phyloP scores from a whole-genome alignment of 1,284 basidiomycete species.

The Tilletia indica region DNA sequence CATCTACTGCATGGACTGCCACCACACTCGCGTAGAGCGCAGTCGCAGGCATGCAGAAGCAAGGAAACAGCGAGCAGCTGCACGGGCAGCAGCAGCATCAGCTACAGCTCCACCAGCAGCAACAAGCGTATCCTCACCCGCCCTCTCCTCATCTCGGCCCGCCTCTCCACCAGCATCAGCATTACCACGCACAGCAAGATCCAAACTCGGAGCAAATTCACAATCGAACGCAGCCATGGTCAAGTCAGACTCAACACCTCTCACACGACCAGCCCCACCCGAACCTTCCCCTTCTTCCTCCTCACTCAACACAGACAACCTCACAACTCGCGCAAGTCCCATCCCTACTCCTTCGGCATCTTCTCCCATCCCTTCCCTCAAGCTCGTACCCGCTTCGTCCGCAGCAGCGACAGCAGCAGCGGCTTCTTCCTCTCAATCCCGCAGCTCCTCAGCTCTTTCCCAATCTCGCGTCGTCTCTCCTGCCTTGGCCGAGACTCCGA shows the following conservation, averaged over 20 bases:
- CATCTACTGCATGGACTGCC: conserved; percentile 97
- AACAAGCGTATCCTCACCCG: not conserved
- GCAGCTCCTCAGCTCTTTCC: not conserved
- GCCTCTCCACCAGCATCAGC: not conserved
- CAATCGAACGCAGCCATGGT: not conserved
- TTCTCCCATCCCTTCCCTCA: conserved; percentile 1
- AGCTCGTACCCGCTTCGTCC: not conserved
- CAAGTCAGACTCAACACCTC: not conserved
- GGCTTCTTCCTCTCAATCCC: not conserved
- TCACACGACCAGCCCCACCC: not conserved
- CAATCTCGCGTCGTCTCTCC: not conserved
- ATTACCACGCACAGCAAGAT: not conserved
- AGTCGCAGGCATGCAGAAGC: conserved; percentile 81
- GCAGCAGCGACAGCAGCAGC: not conserved
- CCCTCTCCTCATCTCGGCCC: too few relatives aligned
- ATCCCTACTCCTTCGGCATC: not conserved
- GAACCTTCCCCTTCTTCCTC: not conserved
- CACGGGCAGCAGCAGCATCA: conserved; percentile 18
- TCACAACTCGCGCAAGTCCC: not conserved
- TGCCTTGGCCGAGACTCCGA: not conserved
- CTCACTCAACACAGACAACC: not conserved
- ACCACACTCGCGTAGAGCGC: conserved; percentile 91
- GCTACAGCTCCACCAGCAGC: not conserved
- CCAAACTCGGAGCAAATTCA: too few relatives aligned
- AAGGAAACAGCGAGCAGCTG: conserved; percentile 56